These are phyloP conservation scores for Diaporthe sp. DNA, from an alignment of 2,329 filamentous ascomycete species.

Conservation along the genomic window DNA sequence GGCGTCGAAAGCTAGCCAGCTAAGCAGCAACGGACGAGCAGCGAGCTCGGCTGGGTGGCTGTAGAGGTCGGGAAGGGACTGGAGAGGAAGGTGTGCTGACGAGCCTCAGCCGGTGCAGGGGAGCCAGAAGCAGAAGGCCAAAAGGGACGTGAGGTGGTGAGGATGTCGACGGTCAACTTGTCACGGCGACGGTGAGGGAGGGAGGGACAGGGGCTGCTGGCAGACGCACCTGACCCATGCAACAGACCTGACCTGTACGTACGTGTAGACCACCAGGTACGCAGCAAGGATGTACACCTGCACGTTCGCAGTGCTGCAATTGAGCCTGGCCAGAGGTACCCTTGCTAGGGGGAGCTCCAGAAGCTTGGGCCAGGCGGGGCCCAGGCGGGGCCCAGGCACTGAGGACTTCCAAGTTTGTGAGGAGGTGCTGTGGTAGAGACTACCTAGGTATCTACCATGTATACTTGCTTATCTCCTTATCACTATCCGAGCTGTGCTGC, in stretches of 20 bases:
- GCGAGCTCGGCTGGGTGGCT: neutral
- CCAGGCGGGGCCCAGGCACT: slow-evolving; percentile 13
- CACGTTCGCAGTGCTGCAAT: too few species aligned
- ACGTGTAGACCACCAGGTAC: neutral
- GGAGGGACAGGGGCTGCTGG: neutral
- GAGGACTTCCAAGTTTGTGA: neutral
- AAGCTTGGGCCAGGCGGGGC: slow-evolving; percentile 35
- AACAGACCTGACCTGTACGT: neutral
- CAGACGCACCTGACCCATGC: slow-evolving; percentile 25
- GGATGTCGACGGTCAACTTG: slow-evolving; percentile 12
- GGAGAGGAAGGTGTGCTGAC: neutral
- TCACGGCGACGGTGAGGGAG: slow-evolving; percentile 28
- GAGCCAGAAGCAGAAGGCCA: neutral
- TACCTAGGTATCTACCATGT: neutral
- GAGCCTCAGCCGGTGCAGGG: neutral
- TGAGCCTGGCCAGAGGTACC: neutral
- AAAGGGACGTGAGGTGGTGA: neutral
- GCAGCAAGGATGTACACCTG: neutral
- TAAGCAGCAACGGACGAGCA: neutral
- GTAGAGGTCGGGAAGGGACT: neutral
- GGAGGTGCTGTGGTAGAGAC: too few species aligned
- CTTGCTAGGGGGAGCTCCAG: neutral
- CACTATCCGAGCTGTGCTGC: neutral
- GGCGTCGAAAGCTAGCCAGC: neutral
- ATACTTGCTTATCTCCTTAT: neutral